Evolutionary conservation across 768 basidiomycete species (phyloP), one percentile per base, ranked within the genome.

Genomic region (Mycena metata): DNA sequence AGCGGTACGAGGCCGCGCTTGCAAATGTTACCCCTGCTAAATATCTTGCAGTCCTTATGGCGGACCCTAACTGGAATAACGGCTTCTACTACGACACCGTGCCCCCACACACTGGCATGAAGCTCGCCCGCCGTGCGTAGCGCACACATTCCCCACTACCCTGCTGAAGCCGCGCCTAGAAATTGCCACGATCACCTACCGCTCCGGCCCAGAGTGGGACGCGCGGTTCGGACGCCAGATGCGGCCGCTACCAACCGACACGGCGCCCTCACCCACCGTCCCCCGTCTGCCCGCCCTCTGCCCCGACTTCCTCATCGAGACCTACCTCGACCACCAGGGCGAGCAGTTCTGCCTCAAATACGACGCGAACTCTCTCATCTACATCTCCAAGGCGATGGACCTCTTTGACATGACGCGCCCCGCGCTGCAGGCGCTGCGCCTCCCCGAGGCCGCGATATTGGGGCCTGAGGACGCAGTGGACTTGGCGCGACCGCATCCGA

Each of bases 121-220:
- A 99, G 78, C 88, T 99, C 21, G 98, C 98, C 30, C 88, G 98
- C 72, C 98, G 96, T 98, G 75, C 58, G 80, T 74, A 51, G 51
- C 30, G 17, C 21, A 36, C 16, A 52, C 60, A 7, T 33, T 24
- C 35, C 41, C 42, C 47, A 3, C 42, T 50, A n/a, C 13, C 13
- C 39, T 55, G 24, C 49, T 64, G 26, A 52, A 33, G 61, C 15
- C 52, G 3, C 51, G 35, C 61, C 13, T 42, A 98, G 96, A 99
- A 82, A 99, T 99, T 71, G 98, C 98, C 13, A 99, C 98, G 3
- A 98, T 99, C 76, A 99, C 98, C 0, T 99, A 99, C 79, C 91
- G 98, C 42, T 99, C 98, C 15, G 98, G 98, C 1, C 98, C 98
- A 8, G 98, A 99, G 79, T 99, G 98, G 98, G 98, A 99, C 80